Base-by-base conservation (phyloP, 805 yeast species). In the Kazachstania taianensis region DNA sequence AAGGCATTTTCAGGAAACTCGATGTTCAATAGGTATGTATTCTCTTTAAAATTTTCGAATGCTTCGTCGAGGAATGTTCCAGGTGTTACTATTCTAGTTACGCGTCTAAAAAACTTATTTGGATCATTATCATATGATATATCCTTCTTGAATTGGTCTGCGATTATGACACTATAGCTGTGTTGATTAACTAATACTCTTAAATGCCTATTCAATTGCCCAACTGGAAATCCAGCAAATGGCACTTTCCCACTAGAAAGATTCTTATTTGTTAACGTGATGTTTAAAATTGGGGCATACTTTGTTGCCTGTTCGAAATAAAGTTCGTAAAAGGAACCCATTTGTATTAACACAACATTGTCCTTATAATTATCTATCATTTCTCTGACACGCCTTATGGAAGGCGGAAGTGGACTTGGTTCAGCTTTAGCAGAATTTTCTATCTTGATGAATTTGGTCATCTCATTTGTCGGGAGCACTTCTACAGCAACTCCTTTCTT, bases 1-100 rank as follows among this genome's bases (percentile, higher is more conserved):
- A 63, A 48, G 43, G 67, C 48, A 57, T 61, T 61, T 19, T 64
- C 67, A 0, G 86, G 83, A 37, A 81, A 69, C 6, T 72, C 69
- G 10, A 89, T 66, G 4, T 83, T 71, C 17, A 80, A 63, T 24
- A 89, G 60, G 51, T 67, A 85, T 49, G 86, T 84, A 46, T 81
- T 81, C 32, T 72, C 69, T 40, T 73, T 73, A 39, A 73, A 74
- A 52, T 85, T 81, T 49, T 89, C 62, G 42, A 89, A 78, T 0
- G 81, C 75, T 48, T 89, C 96, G 49, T 84, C 95, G 8, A 89
- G 72, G 23, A 89, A 68, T 0, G 97, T 89, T 1, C 98, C 98
- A 0, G 96, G 96, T 0, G 96, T 80, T 2, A 92, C 74, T 6
- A 89, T 73, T 28, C 96, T 64, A 5, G 84, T 70, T 0, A 92